Conservation (phyloP, 768 basidiomycete genomes). For the Cystobasidiopsis lactophilus region DNA sequence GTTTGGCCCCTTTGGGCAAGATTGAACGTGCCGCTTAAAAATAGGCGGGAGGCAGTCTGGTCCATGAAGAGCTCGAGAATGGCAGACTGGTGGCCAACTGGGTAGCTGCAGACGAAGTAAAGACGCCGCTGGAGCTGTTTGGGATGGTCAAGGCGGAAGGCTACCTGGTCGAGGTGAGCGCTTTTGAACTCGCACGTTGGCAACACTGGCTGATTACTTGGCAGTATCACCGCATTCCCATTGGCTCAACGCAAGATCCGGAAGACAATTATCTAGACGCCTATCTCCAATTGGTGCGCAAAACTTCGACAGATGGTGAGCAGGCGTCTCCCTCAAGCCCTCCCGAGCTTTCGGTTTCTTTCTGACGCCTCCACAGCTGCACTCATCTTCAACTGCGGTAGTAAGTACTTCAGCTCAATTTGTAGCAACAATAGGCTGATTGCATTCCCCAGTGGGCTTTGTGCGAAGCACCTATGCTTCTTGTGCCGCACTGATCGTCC, state of each 20-base stretch:
- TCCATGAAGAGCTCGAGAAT: constrained; percentile 67
- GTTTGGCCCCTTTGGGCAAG: too few species aligned
- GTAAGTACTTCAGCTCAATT: background rate
- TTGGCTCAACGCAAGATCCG: constrained; percentile 73
- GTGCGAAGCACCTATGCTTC: too few species aligned
- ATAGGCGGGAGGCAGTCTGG: too few species aligned
- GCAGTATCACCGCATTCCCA: constrained; percentile 83
- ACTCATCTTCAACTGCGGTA: constrained; percentile 62
- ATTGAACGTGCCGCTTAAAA: too few species aligned
- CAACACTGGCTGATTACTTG: background rate
- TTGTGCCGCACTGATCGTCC: constrained; percentile 54
- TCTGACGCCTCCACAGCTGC: too few species aligned
- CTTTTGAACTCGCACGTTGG: background rate
- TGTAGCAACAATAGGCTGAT: constrained; percentile 28
- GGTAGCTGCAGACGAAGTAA: constrained; percentile 84
- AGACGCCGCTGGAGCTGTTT: constrained; percentile 72
- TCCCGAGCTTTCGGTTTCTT: too few species aligned
- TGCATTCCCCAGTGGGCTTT: constrained; percentile 70
- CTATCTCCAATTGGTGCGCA: constrained; percentile 58
- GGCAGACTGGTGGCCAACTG: constrained; percentile 75
- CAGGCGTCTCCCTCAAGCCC: too few species aligned
- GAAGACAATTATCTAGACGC: constrained; percentile 96
- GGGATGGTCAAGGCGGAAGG: constrained; percentile 52
- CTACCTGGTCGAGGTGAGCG: constrained; percentile 78
- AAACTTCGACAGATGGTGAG: constrained; percentile 49